Conservation (phyloP, 2,329 filamentous ascomycete genomes). For the Phialocephala sp. region DNA sequence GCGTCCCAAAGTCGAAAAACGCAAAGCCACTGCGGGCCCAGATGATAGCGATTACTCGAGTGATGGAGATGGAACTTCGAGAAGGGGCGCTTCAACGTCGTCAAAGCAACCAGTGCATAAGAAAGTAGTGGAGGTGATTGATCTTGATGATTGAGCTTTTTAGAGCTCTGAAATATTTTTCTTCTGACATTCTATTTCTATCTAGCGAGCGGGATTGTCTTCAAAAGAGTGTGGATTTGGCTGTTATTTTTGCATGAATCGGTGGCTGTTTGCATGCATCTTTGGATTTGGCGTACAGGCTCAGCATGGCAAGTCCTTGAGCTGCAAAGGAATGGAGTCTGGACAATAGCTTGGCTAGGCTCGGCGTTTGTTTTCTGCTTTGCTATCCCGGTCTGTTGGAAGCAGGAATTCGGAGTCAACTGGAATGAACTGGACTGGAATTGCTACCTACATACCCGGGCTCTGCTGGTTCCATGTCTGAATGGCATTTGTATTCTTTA, state of each 20-base stretch:
- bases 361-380: background rate
- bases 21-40: constrained; percentile 32
- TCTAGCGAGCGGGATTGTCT: background rate
- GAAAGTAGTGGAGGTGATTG: constrained; percentile 35
- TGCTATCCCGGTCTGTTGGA: background rate
- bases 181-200: constrained; percentile 8
- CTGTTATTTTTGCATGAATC: constrained; percentile 1
- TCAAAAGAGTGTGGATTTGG: background rate
- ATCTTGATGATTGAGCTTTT: constrained; percentile 37
- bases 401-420: constrained; percentile 1
- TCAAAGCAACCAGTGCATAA: constrained; percentile 10
- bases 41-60: constrained; percentile 33
- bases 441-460: constrained; percentile 4
- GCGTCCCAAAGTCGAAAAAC: constrained; percentile 54
- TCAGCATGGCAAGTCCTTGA: constrained; percentile 7
- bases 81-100: constrained; percentile 7
- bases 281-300: constrained; percentile 6
- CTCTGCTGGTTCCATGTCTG: background rate
- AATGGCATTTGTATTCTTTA: constrained; percentile 7
- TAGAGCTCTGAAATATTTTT: constrained; percentile 11
- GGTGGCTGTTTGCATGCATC: constrained; percentile 10
- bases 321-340: background rate
- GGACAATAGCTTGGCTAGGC: constrained; percentile 7
- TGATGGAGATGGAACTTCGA: constrained; percentile 21
- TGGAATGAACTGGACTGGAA: constrained; percentile 6